Conservation (phyloP, 495 filamentous ascomycete genomes). For the Trichoderma virens region DNA sequence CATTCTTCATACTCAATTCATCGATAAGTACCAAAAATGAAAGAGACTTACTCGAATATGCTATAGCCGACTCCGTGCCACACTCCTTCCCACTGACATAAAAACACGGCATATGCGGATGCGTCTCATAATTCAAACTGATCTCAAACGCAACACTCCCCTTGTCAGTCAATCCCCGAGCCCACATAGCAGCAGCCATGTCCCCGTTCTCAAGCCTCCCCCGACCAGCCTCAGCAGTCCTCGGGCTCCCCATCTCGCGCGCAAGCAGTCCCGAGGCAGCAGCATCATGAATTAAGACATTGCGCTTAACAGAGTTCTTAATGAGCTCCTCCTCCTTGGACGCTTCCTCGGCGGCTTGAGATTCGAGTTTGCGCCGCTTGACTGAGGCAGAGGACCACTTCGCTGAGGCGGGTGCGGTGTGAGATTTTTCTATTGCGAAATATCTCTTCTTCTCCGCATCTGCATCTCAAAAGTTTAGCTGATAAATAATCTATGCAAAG, state of each 20-base stretch:
- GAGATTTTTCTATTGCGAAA: conserved; percentile 37
- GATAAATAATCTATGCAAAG: not conserved
- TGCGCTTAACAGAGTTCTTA: conserved; percentile 20
- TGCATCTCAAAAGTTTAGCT: conserved; percentile 12
- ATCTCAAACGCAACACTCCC: conserved; percentile 11
- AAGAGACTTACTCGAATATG: conserved; percentile 23
- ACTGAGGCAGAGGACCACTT: conserved; percentile 30
- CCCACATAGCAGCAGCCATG: conserved; percentile 16
- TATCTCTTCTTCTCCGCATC: conserved; percentile 38
- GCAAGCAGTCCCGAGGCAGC: conserved; percentile 21
- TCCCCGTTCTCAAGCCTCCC: conserved; percentile 13
- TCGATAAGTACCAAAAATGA: not conserved
- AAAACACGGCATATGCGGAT: conserved; percentile 16
- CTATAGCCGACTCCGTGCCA: conserved; percentile 20
- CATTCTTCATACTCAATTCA: not conserved
- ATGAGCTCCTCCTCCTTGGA: conserved; percentile 8
- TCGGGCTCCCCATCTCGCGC: conserved; percentile 17
- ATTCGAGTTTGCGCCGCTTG: conserved; percentile 27
- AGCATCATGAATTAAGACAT: conserved; percentile 4
- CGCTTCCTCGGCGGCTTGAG: conserved; percentile 12
- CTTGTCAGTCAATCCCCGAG: conserved; percentile 15
- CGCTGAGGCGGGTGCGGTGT: conserved; percentile 25
- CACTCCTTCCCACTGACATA: conserved; percentile 19
- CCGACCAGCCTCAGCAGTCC: not conserved
- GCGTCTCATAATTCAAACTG: not conserved